phyloP scores from a whole-genome alignment of 75 land plant genomes.

The Cupressus sempervirens region DNA sequence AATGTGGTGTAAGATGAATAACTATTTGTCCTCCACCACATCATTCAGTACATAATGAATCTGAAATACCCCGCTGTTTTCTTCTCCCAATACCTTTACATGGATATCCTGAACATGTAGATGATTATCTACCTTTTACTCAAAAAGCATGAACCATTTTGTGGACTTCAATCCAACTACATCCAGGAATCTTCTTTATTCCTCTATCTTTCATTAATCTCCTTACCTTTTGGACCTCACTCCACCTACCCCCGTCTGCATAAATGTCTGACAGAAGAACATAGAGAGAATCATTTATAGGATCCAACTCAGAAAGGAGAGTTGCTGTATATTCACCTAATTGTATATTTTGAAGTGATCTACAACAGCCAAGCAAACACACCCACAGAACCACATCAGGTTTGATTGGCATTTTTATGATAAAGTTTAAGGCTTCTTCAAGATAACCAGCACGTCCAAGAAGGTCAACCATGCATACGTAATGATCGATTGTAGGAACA shows the following conservation, averaged over 20 bases:
- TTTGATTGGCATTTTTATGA: constrained; percentile 11
- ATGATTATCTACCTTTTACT: background rate
- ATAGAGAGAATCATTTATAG: constrained; percentile 8
- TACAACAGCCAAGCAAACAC: constrained; percentile 11
- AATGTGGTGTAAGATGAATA: background rate
- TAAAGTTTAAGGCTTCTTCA: constrained; percentile 12
- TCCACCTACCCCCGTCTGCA: constrained; percentile 8
- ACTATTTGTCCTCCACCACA: background rate
- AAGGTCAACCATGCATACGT: constrained; percentile 21
- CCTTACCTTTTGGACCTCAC: background rate
- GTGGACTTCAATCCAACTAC: constrained; percentile 13
- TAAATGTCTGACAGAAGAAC: constrained; percentile 9
- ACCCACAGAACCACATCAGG: background rate
- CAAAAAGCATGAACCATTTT: constrained; percentile 10
- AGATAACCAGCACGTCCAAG: constrained; percentile 18
- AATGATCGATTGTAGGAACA: constrained; percentile 15
- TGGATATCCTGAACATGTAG: background rate
- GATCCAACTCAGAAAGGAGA: constrained; percentile 8
- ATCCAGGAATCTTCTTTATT: background rate
- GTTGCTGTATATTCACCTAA: background rate
- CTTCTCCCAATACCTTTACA: background rate
- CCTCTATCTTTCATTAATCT: constrained; percentile 6
- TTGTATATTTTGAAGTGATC: background rate
- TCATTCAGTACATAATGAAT: background rate
- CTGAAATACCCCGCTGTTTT: background rate